Percentiles rank a stretch among this genome's conserved stretches.
Conservation (phyloP, 768 basidiomycete species). For the Lentinula boryana region DNA sequence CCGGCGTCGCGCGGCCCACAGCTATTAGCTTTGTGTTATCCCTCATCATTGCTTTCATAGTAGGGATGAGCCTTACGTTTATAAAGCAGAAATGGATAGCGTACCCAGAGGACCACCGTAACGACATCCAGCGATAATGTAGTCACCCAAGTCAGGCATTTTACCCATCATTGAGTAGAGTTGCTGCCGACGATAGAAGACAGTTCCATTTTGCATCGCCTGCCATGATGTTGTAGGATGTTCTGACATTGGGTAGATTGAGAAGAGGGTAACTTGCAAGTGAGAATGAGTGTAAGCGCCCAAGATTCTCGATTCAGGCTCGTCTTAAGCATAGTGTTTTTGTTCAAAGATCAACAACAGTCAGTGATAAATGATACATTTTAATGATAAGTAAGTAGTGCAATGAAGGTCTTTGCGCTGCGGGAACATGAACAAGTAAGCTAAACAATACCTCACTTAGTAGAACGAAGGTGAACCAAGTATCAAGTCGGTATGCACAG, state of each 20-base stretch:
- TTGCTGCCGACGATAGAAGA: conserved; percentile 83
- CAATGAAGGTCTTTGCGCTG: not conserved
- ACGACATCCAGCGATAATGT: conserved; percentile 72
- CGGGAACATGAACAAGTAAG: not conserved
- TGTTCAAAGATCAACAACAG: not conserved
- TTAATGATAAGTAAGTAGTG: not conserved
- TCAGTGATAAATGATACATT: not conserved
- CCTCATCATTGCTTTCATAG: conserved; percentile 70
- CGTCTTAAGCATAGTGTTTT: not conserved
- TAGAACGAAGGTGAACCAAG: not conserved
- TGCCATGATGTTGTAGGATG: conserved; percentile 87
- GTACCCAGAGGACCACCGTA: conserved; percentile 88
- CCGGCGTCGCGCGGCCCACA: conserved; percentile 50
- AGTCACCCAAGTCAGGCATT: conserved; percentile 73
- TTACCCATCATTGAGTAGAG: conserved; percentile 80
- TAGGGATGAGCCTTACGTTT: not conserved
- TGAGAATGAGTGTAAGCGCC: not conserved
- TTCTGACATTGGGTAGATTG: conserved; percentile 33
- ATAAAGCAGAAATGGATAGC: conserved; percentile 10
- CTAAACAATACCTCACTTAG: not conserved
- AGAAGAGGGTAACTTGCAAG: not conserved
- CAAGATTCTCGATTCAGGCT: not conserved
- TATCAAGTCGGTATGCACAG: not conserved
- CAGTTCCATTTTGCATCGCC: conserved; percentile 79
- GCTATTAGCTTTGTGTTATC: conserved; percentile 78